Conservation (phyloP, 148 eudicot species). For the Silene uniflora region DNA sequence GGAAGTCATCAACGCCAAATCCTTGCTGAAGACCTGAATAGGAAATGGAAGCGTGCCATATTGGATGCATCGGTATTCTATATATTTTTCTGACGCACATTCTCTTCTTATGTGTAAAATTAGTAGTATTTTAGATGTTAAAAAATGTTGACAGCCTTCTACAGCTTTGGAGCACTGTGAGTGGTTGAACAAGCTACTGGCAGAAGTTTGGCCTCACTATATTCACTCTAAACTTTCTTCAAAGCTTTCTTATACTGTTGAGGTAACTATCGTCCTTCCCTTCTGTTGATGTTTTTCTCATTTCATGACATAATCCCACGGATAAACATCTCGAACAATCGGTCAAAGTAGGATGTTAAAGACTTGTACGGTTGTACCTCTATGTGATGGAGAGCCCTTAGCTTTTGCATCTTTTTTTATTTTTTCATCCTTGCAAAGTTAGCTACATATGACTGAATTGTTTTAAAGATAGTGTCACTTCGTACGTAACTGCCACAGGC, state of each 20-base stretch:
- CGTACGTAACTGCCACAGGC: neutral
- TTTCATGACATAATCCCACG: neutral
- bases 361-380: neutral
- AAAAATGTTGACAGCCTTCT: constrained; percentile 47
- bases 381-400: neutral
- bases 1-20: constrained; percentile 60
- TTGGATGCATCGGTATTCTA: constrained; percentile 53
- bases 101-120: constrained; percentile 1
- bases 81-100: constrained; percentile 16
- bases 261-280: constrained; percentile 40
- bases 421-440: neutral
- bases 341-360: neutral
- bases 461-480: neutral
- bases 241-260: constrained; percentile 64
- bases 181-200: constrained; percentile 90
- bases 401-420: neutral
- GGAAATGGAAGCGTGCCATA: constrained; percentile 77
- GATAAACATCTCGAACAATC: neutral
- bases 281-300: neutral
- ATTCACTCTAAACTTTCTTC: constrained; percentile 71
- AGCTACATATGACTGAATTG: neutral
- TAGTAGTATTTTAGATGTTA: constrained; percentile 11
- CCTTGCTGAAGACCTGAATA: constrained; percentile 76
- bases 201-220: constrained; percentile 77
- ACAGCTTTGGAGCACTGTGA: constrained; percentile 95